Conservation (phyloP, 2,329 filamentous ascomycete species). For the Botrytis byssoidea region DNA sequence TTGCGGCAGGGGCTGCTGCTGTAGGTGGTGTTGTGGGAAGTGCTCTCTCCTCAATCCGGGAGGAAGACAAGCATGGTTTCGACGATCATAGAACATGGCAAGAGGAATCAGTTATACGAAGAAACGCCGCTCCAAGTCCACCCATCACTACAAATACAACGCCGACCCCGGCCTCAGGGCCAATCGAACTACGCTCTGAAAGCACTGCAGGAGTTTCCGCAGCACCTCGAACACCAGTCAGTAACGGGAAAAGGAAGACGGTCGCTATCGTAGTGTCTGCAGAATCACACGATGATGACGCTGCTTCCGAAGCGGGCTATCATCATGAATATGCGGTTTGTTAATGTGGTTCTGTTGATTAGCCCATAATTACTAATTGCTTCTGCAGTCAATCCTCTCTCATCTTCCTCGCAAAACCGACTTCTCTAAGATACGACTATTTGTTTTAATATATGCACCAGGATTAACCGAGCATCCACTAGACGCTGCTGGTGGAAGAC, state of each 20-base stretch:
- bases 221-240: conserved; percentile 26
- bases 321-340: conserved; percentile 82
- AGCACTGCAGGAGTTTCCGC: conserved; percentile 33
- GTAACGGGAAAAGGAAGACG: conserved; percentile 57
- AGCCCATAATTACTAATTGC: conserved; percentile 16
- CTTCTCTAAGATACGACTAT: conserved; percentile 70
- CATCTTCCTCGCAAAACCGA: conserved; percentile 80
- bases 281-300: conserved; percentile 58
- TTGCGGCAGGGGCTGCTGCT: conserved; percentile 78
- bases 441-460: conserved; percentile 87
- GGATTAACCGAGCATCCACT: conserved; percentile 65
- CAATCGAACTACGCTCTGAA: conserved; percentile 33
- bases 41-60: conserved; percentile 76
- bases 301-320: conserved; percentile 59
- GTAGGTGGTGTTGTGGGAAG: conserved; percentile 80
- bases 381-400: conserved; percentile 75
- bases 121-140: conserved; percentile 44
- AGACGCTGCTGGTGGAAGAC: conserved; percentile 54
- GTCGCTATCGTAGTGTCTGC: conserved; percentile 90
- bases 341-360: conserved; percentile 26
- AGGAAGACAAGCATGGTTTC: conserved; percentile 78
- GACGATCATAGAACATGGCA: conserved; percentile 90
- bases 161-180: conserved; percentile 28
- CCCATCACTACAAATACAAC: conserved; percentile 32
- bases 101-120: conserved; percentile 76